Evolutionary conservation across 164 flowering plant species (phyloP).

Genomic region (Cinnamomum micranthum): DNA sequence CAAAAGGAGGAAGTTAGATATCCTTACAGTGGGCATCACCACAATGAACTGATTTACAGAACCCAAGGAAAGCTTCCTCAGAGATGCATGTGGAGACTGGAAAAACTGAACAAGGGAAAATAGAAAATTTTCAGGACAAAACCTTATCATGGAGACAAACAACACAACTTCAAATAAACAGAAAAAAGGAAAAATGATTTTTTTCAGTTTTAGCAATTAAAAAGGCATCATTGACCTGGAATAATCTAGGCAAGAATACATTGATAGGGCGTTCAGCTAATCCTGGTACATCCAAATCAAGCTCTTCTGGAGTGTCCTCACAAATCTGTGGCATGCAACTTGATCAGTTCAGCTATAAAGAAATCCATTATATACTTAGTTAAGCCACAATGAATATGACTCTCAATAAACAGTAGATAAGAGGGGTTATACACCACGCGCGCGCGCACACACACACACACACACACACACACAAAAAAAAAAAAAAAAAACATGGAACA

Average conservation of each 20-base stretch:
- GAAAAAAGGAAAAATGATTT: not conserved
- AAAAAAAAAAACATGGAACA: too few relatives aligned
- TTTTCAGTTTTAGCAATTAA: slow-evolving; percentile 7
- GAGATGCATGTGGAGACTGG: slow-evolving; percentile 78
- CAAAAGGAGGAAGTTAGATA: not conserved
- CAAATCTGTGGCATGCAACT: slow-evolving; percentile 57
- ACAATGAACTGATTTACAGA: slow-evolving; percentile 91
- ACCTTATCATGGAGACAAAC: not conserved
- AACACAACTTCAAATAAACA: slow-evolving; percentile 7
- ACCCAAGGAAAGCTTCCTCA: slow-evolving; percentile 85
- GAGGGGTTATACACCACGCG: too few relatives aligned
- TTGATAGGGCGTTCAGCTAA: slow-evolving; percentile 86
- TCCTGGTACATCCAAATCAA: slow-evolving; percentile 88
- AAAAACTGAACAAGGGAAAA: slow-evolving; percentile 57
- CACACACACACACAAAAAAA: too few relatives aligned
- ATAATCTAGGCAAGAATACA: slow-evolving; percentile 76
- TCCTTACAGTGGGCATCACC: slow-evolving; percentile 90
- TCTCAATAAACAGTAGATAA: too few relatives aligned
- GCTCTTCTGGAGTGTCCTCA: slow-evolving; percentile 92
- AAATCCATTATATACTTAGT: not conserved
- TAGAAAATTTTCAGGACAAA: not conserved
- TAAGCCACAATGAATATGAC: too few relatives aligned
- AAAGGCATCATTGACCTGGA: slow-evolving; percentile 45
- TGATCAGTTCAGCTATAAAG: slow-evolving; percentile 3
- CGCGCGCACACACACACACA: too few relatives aligned